phyloP scores from a whole-genome alignment of 495 filamentous ascomycete genomes.

The Penicillium canescens region DNA sequence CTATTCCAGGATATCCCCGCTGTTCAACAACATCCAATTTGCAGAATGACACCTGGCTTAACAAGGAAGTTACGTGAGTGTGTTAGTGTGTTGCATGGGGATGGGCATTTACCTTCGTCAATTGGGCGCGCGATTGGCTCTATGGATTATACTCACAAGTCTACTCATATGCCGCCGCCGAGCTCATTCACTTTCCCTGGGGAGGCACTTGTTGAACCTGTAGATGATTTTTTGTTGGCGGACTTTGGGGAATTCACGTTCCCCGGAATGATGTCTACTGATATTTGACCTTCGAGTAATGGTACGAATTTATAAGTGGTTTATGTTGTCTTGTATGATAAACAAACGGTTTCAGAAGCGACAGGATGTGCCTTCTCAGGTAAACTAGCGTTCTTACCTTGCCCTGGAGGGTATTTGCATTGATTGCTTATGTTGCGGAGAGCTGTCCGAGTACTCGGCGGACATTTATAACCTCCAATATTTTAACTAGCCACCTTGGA shows the following conservation, averaged over 20 bases:
- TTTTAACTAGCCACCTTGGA: no score
- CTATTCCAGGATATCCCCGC: conserved; percentile 22
- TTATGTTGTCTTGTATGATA: no score
- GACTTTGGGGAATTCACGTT: conserved; percentile 25
- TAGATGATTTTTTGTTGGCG: conserved; percentile 22
- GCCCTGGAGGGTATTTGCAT: no score
- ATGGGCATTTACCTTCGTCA: conserved; percentile 4
- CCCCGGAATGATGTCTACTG: conserved; percentile 22
- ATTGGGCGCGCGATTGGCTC: background rate
- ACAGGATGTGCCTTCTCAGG: no score
- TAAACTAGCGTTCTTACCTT: no score
- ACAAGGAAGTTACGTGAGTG: conserved; percentile 27
- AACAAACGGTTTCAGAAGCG: no score
- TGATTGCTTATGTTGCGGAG: no score
- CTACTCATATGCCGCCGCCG: conserved; percentile 4
- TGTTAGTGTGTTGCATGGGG: conserved; percentile 13
- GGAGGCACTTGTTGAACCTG: conserved; percentile 10
- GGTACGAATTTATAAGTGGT: no score
- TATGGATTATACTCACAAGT: conserved; percentile 8
- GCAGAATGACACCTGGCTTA: conserved; percentile 29
- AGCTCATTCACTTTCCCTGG: conserved; percentile 13
- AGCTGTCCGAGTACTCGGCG: no score
- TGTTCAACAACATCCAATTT: conserved; percentile 28
- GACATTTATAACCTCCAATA: no score
- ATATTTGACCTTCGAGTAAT: background rate